phyloP scores from a whole-genome alignment of 805 yeast species.

The Tetrapisispora nanseiensis region DNA sequence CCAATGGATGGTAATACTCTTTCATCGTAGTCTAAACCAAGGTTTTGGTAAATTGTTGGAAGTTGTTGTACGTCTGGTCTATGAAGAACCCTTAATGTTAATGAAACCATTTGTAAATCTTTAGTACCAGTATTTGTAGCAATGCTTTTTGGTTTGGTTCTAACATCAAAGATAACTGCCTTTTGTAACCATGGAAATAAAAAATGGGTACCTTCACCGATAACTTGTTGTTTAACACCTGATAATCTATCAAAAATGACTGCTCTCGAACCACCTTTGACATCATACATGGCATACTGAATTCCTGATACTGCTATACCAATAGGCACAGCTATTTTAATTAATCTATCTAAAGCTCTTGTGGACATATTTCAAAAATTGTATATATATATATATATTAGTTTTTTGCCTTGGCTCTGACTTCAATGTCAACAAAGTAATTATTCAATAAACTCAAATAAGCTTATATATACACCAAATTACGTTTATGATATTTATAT shows the following conservation, averaged over 20 bases:
- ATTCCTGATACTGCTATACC: conserved; percentile 62
- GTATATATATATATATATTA: background rate
- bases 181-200: conserved; percentile 92
- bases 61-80: conserved; percentile 81
- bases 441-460: background rate
- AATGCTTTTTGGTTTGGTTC: conserved; percentile 91
- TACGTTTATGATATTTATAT: no score
- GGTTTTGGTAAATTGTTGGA: conserved; percentile 80
- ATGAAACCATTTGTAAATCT: conserved; percentile 90
- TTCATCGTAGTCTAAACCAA: conserved; percentile 93
- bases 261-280: conserved; percentile 91
- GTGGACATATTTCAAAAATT: conserved; percentile 7
- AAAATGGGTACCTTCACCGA: conserved; percentile 97
- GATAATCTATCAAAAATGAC: conserved; percentile 85
- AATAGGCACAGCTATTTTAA: conserved; percentile 54
- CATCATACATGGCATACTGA: conserved; percentile 85
- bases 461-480: no score
- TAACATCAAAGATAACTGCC: conserved; percentile 82
- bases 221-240: conserved; percentile 81
- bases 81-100: conserved; percentile 86
- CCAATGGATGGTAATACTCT: conserved; percentile 88
- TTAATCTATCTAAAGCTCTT: conserved; percentile 21
- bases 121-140: conserved; percentile 94
- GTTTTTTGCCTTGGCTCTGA: no score
- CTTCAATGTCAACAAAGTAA: background rate